Base-by-base conservation (phyloP, 495 filamentous ascomycete species). In the Podospora sp. region DNA sequence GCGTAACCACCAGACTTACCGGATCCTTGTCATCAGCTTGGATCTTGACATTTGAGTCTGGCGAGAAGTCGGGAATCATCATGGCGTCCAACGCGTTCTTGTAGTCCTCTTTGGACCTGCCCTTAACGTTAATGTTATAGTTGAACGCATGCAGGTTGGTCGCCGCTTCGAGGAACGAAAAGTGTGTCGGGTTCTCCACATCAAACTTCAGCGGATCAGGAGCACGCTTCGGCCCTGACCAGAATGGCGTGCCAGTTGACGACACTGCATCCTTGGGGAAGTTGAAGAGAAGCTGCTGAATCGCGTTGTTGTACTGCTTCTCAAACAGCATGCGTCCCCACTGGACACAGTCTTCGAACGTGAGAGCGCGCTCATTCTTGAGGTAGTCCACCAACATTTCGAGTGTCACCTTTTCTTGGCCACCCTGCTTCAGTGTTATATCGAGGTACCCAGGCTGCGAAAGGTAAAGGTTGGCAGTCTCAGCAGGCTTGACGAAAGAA, bases 211-310 rank as follows among this genome's bases (percentile, higher is more conserved):
- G 79, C 69, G 95, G 89, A 65, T 94, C 91, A 11, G 96, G 96
- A 7, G 96, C 96, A 73, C 96, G 92, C 86, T 99, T 99, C 21
- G 96, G 96, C 51, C 96, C 96, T 63, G 94, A 97, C 96, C 96
- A 99, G 84, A 99, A 99, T 0, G 87, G 91, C 64, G 94, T 90
- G 49, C 96, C 95, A 22, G 86, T 90, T 35, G 92, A 93, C 2
- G 95, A 97, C 40, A 83, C 86, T 0, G 94, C 91, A 76, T 98
- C 95, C 75, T 94, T 94, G 51, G 95, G 96, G 82, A 99, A 99
- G 81, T 97, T 99, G 84, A 91, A 96, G 11, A 99, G 85, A 51
- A 99, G 83, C 75, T 99, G 96, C 75, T 96, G 92, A 63, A 99
- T 97, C 26, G 91, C 91, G 74, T 99, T 96, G 81, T 96, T 96